Base-by-base conservation (phyloP, 2,329 filamentous ascomycete species). In the Epichloe hybrida region DNA sequence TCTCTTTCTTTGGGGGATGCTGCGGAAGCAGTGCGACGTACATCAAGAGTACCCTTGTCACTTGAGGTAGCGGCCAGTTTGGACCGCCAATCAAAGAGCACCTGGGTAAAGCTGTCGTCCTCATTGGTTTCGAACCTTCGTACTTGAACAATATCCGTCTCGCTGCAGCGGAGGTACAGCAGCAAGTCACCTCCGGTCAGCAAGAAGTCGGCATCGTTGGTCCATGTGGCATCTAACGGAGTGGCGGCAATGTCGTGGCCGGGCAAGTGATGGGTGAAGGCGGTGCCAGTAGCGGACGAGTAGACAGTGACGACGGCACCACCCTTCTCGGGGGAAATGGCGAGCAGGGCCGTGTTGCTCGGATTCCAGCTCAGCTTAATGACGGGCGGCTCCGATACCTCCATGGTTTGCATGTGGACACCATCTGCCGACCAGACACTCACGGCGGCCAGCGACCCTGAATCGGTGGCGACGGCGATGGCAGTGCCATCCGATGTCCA, bases 281-380 rank as follows among this genome's bases (percentile, higher is more conserved):
- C 71, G 44, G 69, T 73, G 8, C 66, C 64, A 1, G 67, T 68
- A 2, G 61, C 57, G 0, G 72, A 67, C 13, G 69, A 69, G 57
- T 79, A 79, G 27, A 83, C 68, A 0, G 74, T 80, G n/a, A 82
- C 67, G 2, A 79, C 63, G 8, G 76, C 71, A 37, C 75, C 75
- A 38, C 67, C 70, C 48, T 74, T 74, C 51, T 76, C 72, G 0
- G 78, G 78, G 77, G 76, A 76, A 43, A 84, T 72, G 54, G 74
- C 73, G 13, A 84, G 66, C 35, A 82, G 70, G n/a, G 72, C 70
- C 1, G 71, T 69, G 54, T 75, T 75, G 55, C 66, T 71, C 2
- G 74, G 74, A 59, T 79, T 82, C 79, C 80, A 83, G 45, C 72
- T 72, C 21, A 83, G 67, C 61, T 79, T 81, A 57, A 80, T 74